Conservation (phyloP, 768 basidiomycete species). For the Macrocybe gigantea region DNA sequence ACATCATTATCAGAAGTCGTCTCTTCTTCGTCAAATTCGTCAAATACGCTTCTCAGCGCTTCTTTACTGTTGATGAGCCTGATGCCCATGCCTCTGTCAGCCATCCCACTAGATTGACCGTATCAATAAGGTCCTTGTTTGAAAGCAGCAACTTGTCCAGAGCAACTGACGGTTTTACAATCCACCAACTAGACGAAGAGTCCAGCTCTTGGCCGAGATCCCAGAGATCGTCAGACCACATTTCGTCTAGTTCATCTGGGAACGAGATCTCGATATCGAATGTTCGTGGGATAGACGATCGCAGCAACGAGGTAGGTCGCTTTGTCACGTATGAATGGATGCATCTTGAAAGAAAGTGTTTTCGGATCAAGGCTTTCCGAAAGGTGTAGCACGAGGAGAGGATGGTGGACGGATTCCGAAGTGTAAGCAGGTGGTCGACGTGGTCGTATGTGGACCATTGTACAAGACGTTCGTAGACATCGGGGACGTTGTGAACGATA, state of each 20-base stretch:
- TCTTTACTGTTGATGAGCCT: constrained; percentile 79
- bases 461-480: constrained; percentile 30
- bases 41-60: constrained; percentile 67
- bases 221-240: constrained; percentile 90
- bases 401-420: constrained; percentile 38
- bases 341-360: constrained; percentile 81
- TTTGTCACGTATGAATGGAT: constrained; percentile 72
- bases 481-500: constrained; percentile 7
- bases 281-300: constrained; percentile 57
- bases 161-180: constrained; percentile 73
- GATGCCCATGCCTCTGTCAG: constrained; percentile 94
- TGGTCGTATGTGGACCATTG: constrained; percentile 91
- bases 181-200: constrained; percentile 67
- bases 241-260: constrained; percentile 91
- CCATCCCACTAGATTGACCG: constrained; percentile 59
- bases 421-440: constrained; percentile 72
- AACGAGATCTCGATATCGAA: constrained; percentile 85
- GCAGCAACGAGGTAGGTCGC: constrained; percentile 52
- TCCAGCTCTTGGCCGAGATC: constrained; percentile 69
- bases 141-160: not conserved
- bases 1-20: constrained; percentile 43
- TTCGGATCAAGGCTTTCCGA: constrained; percentile 90
- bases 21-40: constrained; percentile 59
- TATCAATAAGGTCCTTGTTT: not conserved
- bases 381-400: constrained; percentile 84